Conservation (phyloP, 2,329 filamentous ascomycete species). For the Fusarium pseudonygamai region DNA sequence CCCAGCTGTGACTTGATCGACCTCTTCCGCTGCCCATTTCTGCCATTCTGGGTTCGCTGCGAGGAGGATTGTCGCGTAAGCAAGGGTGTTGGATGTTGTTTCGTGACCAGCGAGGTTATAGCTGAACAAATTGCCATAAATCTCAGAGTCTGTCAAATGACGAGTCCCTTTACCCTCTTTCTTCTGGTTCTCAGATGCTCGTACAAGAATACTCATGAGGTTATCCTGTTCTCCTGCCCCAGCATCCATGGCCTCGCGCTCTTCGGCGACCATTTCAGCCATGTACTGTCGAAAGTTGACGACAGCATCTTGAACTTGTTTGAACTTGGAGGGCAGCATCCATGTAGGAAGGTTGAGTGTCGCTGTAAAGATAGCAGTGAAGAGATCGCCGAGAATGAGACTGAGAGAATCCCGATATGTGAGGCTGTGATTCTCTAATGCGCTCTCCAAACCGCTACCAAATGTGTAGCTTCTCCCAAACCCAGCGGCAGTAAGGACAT, state of each 20-base stretch:
- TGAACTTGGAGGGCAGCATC: constrained; percentile 29
- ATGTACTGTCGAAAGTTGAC: constrained; percentile 35
- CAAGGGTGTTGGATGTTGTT: constrained; percentile 57
- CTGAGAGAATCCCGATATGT: constrained; percentile 29
- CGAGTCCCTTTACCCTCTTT: constrained; percentile 16
- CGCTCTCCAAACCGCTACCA: constrained; percentile 11
- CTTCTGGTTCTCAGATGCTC: constrained; percentile 28
- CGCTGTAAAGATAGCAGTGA: constrained; percentile 29
- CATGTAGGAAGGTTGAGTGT: constrained; percentile 22
- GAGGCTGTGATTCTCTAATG: constrained; percentile 24
- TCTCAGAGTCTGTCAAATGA: constrained; percentile 51
- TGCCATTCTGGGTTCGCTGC: constrained; percentile 56
- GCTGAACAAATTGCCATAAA: constrained; percentile 60
- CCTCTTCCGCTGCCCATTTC: constrained; percentile 55
- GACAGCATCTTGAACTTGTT: constrained; percentile 25
- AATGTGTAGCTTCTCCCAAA: constrained; percentile 35
- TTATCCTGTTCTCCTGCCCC: constrained; percentile 21
- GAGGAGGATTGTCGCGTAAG: constrained; percentile 54
- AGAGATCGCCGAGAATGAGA: constrained; percentile 25
- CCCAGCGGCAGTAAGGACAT: constrained; percentile 34
- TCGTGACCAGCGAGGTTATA: constrained; percentile 63
- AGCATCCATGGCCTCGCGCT: constrained; percentile 18
- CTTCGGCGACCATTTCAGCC: constrained; percentile 30
- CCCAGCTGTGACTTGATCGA: constrained; percentile 21
- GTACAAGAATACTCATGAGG: constrained; percentile 34